phyloP scores from a whole-genome alignment of 495 filamentous ascomycete genomes.

The Aspergillus nanangensis region DNA sequence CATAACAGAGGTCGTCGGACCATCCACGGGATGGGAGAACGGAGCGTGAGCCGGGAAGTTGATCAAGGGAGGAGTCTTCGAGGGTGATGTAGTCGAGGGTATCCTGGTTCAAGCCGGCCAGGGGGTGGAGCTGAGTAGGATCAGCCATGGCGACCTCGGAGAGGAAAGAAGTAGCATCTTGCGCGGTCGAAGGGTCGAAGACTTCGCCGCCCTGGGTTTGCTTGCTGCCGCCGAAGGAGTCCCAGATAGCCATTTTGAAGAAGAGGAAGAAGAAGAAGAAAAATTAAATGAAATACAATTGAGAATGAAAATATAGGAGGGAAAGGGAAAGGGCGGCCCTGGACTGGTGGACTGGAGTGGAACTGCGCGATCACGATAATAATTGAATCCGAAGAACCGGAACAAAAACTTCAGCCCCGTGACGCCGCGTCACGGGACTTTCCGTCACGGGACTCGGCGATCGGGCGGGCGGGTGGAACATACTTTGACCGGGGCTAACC shows the following conservation, averaged over 20 bases:
- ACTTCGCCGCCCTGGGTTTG: constrained; percentile 53
- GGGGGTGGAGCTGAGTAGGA: constrained; percentile 83
- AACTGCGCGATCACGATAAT: too few relatives aligned
- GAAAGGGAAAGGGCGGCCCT: constrained; percentile 16
- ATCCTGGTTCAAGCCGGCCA: constrained; percentile 88
- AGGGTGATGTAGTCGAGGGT: constrained; percentile 89
- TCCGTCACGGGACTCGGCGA: constrained; percentile 8
- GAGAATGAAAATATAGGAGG: constrained; percentile 15
- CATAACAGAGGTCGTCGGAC: constrained; percentile 97
- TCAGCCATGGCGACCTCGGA: constrained; percentile 67
- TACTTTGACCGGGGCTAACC: constrained; percentile 25
- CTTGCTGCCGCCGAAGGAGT: constrained; percentile 80
- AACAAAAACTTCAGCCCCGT: constrained; percentile 46
- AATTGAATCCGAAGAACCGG: constrained; percentile 12
- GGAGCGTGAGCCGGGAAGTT: constrained; percentile 80
- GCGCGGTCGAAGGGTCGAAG: constrained; percentile 65
- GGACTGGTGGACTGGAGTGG: neutral
- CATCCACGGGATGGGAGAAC: constrained; percentile 92
- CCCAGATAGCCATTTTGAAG: constrained; percentile 74
- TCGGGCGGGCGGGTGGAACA: constrained; percentile 15
- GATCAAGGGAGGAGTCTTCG: constrained; percentile 84
- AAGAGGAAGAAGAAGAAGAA: constrained; percentile 5
- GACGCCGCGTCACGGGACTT: constrained; percentile 24
- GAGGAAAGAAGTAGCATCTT: constrained; percentile 81
- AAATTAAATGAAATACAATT: constrained; percentile 23